Conservation (phyloP, 2,329 filamentous ascomycete species). For the Aspergillus ustus region DNA sequence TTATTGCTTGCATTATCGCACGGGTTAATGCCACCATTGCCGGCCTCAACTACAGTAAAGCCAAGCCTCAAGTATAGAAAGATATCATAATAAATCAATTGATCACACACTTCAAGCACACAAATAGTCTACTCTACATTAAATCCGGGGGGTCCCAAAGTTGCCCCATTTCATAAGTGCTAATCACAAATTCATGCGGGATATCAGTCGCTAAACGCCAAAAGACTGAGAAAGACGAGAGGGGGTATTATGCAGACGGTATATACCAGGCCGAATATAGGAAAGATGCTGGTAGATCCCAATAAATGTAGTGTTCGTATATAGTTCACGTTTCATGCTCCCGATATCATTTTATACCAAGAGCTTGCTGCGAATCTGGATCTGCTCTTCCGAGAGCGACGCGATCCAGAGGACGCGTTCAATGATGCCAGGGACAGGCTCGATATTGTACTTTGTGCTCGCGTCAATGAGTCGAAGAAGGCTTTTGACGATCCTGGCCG, state of each 20-base stretch:
- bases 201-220: slow-evolving; percentile 19
- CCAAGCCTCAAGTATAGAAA: slow-evolving; percentile 13
- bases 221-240: slow-evolving; percentile 1
- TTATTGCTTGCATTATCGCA: neutral
- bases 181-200: slow-evolving; percentile 16
- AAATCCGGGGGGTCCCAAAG: neutral
- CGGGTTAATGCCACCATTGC: neutral
- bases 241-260: slow-evolving; percentile 22
- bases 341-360: slow-evolving; percentile 39
- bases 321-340: neutral
- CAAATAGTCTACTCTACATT: slow-evolving; percentile 28
- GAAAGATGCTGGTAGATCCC: neutral
- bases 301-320: slow-evolving; percentile 2
- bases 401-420: slow-evolving; percentile 69
- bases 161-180: slow-evolving; percentile 12
- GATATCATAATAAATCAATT: slow-evolving; percentile 1
- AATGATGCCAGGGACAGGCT: slow-evolving; percentile 61
- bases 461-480: slow-evolving; percentile 66
- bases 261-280: slow-evolving; percentile 18
- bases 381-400: slow-evolving; percentile 63
- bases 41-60: neutral
- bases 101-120: slow-evolving; percentile 8
- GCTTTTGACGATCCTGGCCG: slow-evolving; percentile 67
- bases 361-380: slow-evolving; percentile 51
- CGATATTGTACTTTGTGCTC: slow-evolving; percentile 65